Percentiles rank a stretch among this genome's conserved stretches.
phyloP scores from a whole-genome alignment of 371 early-diverging fungal species.

The Syncephalastrum contaminatum region DNA sequence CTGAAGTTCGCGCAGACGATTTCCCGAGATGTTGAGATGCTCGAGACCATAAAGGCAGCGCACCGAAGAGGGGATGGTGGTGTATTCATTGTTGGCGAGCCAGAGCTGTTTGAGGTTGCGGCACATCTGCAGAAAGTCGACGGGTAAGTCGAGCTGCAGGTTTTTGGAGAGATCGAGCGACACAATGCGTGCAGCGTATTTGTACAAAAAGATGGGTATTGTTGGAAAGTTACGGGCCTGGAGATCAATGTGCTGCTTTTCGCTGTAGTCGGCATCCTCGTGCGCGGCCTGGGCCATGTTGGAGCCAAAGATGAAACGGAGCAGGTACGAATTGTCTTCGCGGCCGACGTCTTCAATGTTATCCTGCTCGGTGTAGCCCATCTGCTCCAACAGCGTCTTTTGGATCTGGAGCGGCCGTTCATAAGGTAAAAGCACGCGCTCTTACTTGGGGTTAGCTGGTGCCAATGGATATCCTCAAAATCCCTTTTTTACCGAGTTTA shows the following conservation, averaged over 20 bases:
- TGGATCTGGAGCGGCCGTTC: conserved; percentile 76
- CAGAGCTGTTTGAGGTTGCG: conserved; percentile 60
- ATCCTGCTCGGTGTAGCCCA: conserved; percentile 80
- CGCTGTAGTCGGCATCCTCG: conserved; percentile 26
- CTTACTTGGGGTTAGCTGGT: conserved; percentile 22
- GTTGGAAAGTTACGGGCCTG: conserved; percentile 64
- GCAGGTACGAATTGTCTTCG: conserved; percentile 84
- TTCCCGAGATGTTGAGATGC: conserved; percentile 75
- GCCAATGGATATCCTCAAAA: not conserved
- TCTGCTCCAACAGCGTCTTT: conserved; percentile 66
- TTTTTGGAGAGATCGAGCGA: conserved; percentile 74
- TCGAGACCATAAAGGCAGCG: conserved; percentile 55
- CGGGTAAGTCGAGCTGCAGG: conserved; percentile 65
- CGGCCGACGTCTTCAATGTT: conserved; percentile 74
- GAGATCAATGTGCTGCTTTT: conserved; percentile 62
- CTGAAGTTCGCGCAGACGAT: conserved; percentile 64
- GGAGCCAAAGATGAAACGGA: conserved; percentile 74
- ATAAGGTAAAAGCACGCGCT: conserved; percentile 59
- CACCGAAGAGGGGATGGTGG: conserved; percentile 60
- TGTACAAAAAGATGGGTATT: conserved; percentile 77
- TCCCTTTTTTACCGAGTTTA: conserved; percentile 45
- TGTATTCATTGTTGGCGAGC: conserved; percentile 68
- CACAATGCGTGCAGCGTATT: conserved; percentile 59
- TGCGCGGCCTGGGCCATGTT: conserved; percentile 48
- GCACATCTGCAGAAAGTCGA: conserved; percentile 78